phyloP scores from a whole-genome alignment of 768 basidiomycete species.

The Podaxis rugospora region DNA sequence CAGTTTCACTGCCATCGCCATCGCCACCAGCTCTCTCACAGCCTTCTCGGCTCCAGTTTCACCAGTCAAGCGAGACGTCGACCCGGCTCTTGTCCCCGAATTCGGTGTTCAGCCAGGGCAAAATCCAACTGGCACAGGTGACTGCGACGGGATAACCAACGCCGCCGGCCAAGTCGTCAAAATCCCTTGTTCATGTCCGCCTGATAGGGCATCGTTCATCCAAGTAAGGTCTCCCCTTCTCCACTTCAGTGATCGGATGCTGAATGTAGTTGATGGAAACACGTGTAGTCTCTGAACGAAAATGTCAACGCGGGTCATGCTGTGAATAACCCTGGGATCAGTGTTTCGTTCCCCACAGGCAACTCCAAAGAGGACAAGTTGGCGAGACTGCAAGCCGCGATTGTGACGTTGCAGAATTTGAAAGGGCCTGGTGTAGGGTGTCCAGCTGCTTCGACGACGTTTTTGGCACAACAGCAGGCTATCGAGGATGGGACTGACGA shows the following conservation, averaged over 20 bases:
- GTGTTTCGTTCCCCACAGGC: constrained; percentile 61
- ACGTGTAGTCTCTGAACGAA: constrained; percentile 35
- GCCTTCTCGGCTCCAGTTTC: constrained; percentile 20
- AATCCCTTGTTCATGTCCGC: constrained; percentile 65
- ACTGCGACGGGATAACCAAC: constrained; percentile 63
- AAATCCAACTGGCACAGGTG: constrained; percentile 55
- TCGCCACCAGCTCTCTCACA: constrained; percentile 29
- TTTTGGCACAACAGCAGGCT: constrained; percentile 37
- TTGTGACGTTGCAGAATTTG: constrained; percentile 72
- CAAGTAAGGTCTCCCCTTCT: constrained; percentile 27
- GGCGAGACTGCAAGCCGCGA: constrained; percentile 53
- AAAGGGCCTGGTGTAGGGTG: constrained; percentile 65
- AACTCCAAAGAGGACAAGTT: constrained; percentile 45
- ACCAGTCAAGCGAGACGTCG: constrained; percentile 33
- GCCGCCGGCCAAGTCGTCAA: constrained; percentile 51
- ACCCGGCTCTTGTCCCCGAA: constrained; percentile 48
- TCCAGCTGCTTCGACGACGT: constrained; percentile 62
- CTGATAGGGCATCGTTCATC: constrained; percentile 47
- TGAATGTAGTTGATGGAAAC: not conserved
- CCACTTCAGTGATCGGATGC: not conserved
- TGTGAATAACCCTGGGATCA: constrained; percentile 59
- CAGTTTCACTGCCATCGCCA: constrained; percentile 20
- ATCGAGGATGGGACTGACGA: constrained; percentile 27
- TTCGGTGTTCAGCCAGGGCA: constrained; percentile 53
- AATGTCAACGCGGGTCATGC: constrained; percentile 61